These are phyloP conservation scores for Agaricus sinodeliciosus DNA, from an alignment of 768 basidiomycete genomes.

Conservation along the genomic window DNA sequence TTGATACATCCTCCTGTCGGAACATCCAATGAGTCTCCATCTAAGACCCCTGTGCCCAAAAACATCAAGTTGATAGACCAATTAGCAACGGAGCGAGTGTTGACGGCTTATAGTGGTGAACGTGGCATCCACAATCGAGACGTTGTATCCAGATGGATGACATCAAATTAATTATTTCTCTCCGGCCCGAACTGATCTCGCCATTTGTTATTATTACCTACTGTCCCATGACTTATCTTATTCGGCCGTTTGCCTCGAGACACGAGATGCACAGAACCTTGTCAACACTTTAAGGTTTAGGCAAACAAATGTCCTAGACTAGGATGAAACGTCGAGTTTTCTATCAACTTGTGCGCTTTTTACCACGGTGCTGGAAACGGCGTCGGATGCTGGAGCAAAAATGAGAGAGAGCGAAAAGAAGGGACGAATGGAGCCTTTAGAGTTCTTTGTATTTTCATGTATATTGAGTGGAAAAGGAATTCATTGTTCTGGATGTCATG, in stretches of 20 bases:
- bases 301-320: too few relatives aligned
- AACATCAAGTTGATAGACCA: slow-evolving; percentile 57
- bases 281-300: too few relatives aligned
- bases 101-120: slow-evolving; percentile 52
- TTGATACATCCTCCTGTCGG: slow-evolving; percentile 34
- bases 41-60: slow-evolving; percentile 52
- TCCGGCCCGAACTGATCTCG: neutral
- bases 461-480: too few relatives aligned
- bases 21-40: slow-evolving; percentile 38
- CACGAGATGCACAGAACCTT: too few relatives aligned
- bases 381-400: too few relatives aligned
- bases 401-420: too few relatives aligned
- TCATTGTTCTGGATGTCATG: too few relatives aligned
- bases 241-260: neutral
- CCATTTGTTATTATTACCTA: neutral
- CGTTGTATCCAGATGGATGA: slow-evolving; percentile 41
- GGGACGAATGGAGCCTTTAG: too few relatives aligned
- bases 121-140: slow-evolving; percentile 34
- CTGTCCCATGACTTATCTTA: neutral
- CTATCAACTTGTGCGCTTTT: too few relatives aligned
- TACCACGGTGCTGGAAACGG: too few relatives aligned
- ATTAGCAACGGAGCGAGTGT: slow-evolving; percentile 64
- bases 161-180: slow-evolving; percentile 13
- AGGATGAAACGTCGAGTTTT: too few relatives aligned
- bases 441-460: too few relatives aligned